Percentiles rank a stretch among this genome's conserved stretches.
phyloP scores from a whole-genome alignment of 345 rosid species.

The Eucalyptus sp. region DNA sequence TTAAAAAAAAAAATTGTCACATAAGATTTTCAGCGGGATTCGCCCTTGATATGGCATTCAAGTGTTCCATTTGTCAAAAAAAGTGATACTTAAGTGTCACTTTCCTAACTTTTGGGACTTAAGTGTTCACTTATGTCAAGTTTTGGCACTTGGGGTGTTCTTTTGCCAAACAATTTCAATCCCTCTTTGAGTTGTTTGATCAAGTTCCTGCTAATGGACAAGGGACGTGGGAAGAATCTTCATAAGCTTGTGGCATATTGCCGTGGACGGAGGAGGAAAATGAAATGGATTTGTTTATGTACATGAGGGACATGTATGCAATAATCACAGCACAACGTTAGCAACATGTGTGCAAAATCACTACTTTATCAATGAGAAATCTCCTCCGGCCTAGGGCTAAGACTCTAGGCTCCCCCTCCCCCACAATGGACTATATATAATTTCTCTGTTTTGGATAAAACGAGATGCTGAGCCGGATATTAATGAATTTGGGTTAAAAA shows the following conservation, averaged over 20 bases:
- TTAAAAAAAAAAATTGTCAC: too few species aligned
- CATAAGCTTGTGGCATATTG: not conserved
- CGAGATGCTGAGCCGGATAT: not conserved
- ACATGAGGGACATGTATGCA: not conserved
- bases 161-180: not conserved
- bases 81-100: too few species aligned
- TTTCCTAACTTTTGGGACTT: too few species aligned
- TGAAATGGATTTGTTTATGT: not conserved
- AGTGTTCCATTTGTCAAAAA: too few species aligned
- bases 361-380: not conserved
- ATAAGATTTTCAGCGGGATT: accelerated
- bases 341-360: not conserved
- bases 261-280: not conserved
- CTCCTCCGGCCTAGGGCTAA: not conserved
- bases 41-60: accelerated
- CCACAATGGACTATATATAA: not conserved
- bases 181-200: not conserved
- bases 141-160: too few species aligned
- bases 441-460: not conserved
- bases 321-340: not conserved
- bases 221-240: not conserved
- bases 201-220: not conserved
- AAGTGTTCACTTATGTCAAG: too few species aligned
- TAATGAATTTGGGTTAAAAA: not conserved
- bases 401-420: not conserved